These are phyloP conservation scores for Mucor lusitanicus DNA, from an alignment of 371 early-diverging fungal species.

Conservation along the genomic window DNA sequence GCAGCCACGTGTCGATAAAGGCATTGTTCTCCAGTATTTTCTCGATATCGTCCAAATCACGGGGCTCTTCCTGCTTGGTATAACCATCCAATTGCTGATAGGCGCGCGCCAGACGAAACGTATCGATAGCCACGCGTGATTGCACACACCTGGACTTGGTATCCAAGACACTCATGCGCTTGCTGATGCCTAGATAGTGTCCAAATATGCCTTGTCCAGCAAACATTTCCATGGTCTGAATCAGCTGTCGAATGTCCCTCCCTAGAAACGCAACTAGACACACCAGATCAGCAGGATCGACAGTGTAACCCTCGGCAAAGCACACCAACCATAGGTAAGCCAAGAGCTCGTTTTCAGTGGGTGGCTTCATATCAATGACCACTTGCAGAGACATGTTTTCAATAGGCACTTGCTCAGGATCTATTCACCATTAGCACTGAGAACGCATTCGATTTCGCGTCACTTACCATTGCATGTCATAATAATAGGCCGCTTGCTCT, in stretches of 20 bases:
- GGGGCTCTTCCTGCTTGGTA: not conserved
- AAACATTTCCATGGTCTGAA: conserved; percentile 34
- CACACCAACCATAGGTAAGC: conserved; percentile 46
- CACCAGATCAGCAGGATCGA: conserved; percentile 32
- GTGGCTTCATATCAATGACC: conserved; percentile 22
- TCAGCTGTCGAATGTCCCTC: conserved; percentile 35
- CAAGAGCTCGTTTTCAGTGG: conserved; percentile 18
- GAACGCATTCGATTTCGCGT: not conserved
- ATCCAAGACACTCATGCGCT: not conserved
- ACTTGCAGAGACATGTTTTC: conserved; percentile 26
- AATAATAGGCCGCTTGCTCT: conserved; percentile 79
- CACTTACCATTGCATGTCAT: conserved; percentile 74
- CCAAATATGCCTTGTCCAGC: conserved; percentile 15
- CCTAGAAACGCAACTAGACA: conserved; percentile 30
- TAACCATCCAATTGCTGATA: conserved; percentile 3
- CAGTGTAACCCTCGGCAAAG: conserved; percentile 36
- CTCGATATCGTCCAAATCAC: conserved; percentile 6
- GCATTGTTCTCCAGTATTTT: conserved; percentile 6
- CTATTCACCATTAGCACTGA: conserved; percentile 5
- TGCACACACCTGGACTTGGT: conserved; percentile 7
- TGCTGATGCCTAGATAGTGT: conserved; percentile 13
- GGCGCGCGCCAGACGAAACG: conserved; percentile 10
- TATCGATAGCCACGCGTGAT: conserved; percentile 14
- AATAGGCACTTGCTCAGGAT: conserved; percentile 28
- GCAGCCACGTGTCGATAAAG: conserved; percentile 15